Base-by-base conservation (phyloP, 176 grass and related monocot genomes). In the Musa beccarii region DNA sequence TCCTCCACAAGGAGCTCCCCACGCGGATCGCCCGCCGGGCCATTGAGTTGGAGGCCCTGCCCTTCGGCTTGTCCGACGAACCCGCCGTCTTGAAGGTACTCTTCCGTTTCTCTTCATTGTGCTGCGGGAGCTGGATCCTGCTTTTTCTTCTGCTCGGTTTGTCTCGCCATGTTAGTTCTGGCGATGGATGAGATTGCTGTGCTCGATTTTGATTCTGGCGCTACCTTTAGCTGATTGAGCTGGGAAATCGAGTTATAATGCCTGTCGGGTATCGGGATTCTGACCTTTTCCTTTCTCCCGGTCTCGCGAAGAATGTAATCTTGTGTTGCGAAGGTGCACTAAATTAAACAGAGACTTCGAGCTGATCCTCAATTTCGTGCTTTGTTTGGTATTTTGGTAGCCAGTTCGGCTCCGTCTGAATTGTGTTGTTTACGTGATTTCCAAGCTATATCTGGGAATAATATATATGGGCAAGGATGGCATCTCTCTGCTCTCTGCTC, bases 1-100 rank as follows among this genome's bases (percentile, higher is more conserved):
- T 96, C 80, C 85, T 96, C 50, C 89, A 90, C 14, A 92, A 77
- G 85, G 89, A 96, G 89, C 78, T 96, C 59, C 89, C 93, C 63
- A 89, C 89, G 68, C 77, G 93, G 78, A 85, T 96, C 82, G 93
- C 93, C 0, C 78, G 89, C 53, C 82, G 93, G 75, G 89, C 86
- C 23, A 78, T 86, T 77, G 89, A 92, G 56, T 78, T 96, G 79
- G 89, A 92, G 54, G 78, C 63, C 70, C 82, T 96, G 16, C 93
- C 93, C 74, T 96, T 86, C 82, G 93, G 87, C 28, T 80, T 96
- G 79, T 96, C 89, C 68, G 74, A 43, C 78, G 90, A 92, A 62
- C 87, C 87, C 52, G 87, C 93, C 9, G 84, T 96, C 79, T 83
- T 92, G 49, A 96, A 90, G 93, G 93, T 96, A 26, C 52, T 51